phyloP scores from a whole-genome alignment of 257 asterid genomes.

The Forsythia viridissima region DNA sequence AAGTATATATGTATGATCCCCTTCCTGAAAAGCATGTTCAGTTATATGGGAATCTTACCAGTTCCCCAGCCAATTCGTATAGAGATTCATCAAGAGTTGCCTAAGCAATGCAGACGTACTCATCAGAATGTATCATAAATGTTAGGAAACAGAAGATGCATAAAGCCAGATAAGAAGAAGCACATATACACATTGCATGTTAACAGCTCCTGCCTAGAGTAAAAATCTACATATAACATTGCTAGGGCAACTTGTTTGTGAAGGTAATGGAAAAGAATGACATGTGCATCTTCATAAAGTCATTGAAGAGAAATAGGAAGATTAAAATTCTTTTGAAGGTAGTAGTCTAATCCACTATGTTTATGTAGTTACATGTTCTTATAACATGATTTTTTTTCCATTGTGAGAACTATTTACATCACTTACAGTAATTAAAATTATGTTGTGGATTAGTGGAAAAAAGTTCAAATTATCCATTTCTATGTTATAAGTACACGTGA shows the following conservation, averaged over 20 bases:
- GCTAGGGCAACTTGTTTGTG: constrained; percentile 1
- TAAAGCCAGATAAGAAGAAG: constrained; percentile 10
- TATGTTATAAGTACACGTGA: not conserved
- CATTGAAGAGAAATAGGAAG: not conserved
- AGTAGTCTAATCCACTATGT: not conserved
- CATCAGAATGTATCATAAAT: constrained; percentile 32
- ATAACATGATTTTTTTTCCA: not conserved
- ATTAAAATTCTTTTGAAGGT: not conserved
- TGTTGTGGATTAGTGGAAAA: not conserved
- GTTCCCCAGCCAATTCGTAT: constrained; percentile 98
- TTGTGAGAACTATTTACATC: not conserved
- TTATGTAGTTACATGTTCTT: not conserved
- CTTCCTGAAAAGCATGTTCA: constrained; percentile 21
- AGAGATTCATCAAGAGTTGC: constrained; percentile 94
- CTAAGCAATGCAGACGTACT: constrained; percentile 45
- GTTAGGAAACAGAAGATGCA: constrained; percentile 14
- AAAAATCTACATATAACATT: not conserved
- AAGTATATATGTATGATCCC: constrained; percentile 14
- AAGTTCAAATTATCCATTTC: not conserved
- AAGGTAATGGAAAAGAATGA: constrained; percentile 19
- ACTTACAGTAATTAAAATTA: not conserved
- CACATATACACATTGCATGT: not conserved
- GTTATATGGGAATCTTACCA: constrained; percentile 51
- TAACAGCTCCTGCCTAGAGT: not conserved
- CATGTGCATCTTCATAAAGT: not conserved